A percentile compares a stretch with the other conserved stretches of the same genome.
Conservation (phyloP, 805 yeast genomes). For the Ogataea wickerhamii region DNA sequence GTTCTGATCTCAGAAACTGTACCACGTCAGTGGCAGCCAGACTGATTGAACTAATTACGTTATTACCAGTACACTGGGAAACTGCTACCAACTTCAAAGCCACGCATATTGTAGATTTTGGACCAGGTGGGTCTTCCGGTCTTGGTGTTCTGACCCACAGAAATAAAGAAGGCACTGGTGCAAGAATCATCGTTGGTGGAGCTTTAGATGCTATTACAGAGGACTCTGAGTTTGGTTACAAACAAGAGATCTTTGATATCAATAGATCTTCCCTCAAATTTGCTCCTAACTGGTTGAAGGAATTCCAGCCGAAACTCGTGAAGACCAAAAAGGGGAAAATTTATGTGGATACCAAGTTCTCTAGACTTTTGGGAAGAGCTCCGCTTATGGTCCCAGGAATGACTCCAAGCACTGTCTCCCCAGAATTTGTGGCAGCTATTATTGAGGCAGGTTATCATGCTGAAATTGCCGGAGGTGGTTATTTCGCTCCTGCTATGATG, state of each 20-base stretch:
- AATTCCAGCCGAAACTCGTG: constrained; percentile 80
- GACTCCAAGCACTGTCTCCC: constrained; percentile 97
- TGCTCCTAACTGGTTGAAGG: constrained; percentile 88
- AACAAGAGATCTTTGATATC: constrained; percentile 87
- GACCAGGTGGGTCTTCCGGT: constrained; percentile 98
- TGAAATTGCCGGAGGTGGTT: constrained; percentile 99
- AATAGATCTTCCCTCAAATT: constrained; percentile 62
- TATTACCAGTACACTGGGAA: constrained; percentile 95
- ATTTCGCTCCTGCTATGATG: constrained; percentile 71
- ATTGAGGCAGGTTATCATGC: constrained; percentile 95
- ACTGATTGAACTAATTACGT: constrained; percentile 77
- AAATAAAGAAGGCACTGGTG: constrained; percentile 98
- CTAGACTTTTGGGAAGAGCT: constrained; percentile 87
- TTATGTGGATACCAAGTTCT: constrained; percentile 90
- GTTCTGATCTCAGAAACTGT: constrained; percentile 65
- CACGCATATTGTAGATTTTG: constrained; percentile 92
- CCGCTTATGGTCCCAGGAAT: constrained; percentile 98
- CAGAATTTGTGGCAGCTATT: constrained; percentile 91
- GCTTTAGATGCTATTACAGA: constrained; percentile 63
- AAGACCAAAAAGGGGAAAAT: constrained; percentile 71
- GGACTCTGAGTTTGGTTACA: constrained; percentile 90
- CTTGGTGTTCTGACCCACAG: constrained; percentile 94
- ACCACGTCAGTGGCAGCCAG: constrained; percentile 59
- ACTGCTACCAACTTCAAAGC: constrained; percentile 73
- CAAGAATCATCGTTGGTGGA: constrained; percentile 91